Evolutionary conservation across 2,329 filamentous ascomycete species (phyloP), one percentile per base, ranked within the genome.

Genomic region (Lasiodiplodia hormozganensis): DNA sequence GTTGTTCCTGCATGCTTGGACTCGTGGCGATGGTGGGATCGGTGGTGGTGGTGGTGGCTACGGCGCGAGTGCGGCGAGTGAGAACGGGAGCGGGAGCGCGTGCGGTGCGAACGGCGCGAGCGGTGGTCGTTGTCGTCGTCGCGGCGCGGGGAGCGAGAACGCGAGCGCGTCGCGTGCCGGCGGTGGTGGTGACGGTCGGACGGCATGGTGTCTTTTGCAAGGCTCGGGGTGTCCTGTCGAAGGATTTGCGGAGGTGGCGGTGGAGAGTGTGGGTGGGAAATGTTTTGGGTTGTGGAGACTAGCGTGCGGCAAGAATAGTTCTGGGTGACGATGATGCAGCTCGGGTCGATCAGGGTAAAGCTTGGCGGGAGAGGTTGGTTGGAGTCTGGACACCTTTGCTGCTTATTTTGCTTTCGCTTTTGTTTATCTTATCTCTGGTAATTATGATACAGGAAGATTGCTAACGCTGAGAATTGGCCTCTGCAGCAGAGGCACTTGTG

Each of bases 91-190:
- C 71, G 77, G 38, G 75, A 74, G 69, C 72, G 76, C 64, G 75
- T 78, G 68, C 80, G 77, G 65, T 76, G 79, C 65, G 79, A 79
- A 58, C 77, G 78, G 68, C 77, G 76, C 8, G 31, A 34, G 60
- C 77, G 76, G 58, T 81, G 78, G 49, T 76, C 75, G 56, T 72
- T 75, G 31, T 34, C 31, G 31, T 78, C 76, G 62, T 69, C 72
- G 57, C 78, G 76, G 65, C 73, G 74, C 69, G 76, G 71, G 31
- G 72, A 71, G 71, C 73, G 70, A 57, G 79, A 73, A 65, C 80
- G 78, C 47, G 80, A 82, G 64, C 74, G 75, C 58, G 78, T 75
- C 69, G 74, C 74, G 49, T 65, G 65, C 16, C 38, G 52, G 28
- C 28, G 53, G 60, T 31, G 38, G 38, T 60, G 36, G 28, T 52